phyloP scores from a whole-genome alignment of 257 asterid genomes.

The Solanum piurae region DNA sequence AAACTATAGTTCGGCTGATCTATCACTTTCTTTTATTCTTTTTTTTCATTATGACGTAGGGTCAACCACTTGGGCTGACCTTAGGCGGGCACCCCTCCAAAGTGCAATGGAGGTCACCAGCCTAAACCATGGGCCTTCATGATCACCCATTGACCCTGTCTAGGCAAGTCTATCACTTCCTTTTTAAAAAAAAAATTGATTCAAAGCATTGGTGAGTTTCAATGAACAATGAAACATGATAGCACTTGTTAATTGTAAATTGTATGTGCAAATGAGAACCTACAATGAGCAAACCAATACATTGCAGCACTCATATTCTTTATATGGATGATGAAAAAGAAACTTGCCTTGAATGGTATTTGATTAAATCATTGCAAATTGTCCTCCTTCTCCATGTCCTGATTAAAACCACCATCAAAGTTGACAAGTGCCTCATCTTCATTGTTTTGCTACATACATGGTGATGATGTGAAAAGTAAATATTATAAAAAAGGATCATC shows the following conservation, averaged over 20 bases:
- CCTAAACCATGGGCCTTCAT: conserved; percentile 10
- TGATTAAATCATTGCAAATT: background rate
- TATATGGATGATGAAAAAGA: background rate
- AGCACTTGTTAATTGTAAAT: background rate
- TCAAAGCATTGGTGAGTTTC: background rate
- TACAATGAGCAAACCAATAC: background rate
- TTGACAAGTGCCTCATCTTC: background rate
- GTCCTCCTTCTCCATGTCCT: background rate
- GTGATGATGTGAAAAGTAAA: background rate
- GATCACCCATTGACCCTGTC: conserved; percentile 23
- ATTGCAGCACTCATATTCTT: background rate
- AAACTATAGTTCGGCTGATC: background rate
- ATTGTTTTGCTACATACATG: background rate
- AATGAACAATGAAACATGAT: background rate
- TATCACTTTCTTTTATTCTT: background rate
- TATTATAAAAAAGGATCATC: background rate
- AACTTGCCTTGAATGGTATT: background rate
- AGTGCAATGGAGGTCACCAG: conserved; percentile 24
- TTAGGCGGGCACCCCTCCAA: conserved; percentile 19
- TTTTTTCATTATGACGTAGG: conserved; percentile 7
- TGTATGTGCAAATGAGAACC: background rate
- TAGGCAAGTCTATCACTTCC: conserved; percentile 5
- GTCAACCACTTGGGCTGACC: conserved; percentile 34
- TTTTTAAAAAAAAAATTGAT: background rate
- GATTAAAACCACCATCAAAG: background rate